Evolutionary conservation across 345 rosid genomes (phyloP).

Genomic region (Boechera divaricarpa): DNA sequence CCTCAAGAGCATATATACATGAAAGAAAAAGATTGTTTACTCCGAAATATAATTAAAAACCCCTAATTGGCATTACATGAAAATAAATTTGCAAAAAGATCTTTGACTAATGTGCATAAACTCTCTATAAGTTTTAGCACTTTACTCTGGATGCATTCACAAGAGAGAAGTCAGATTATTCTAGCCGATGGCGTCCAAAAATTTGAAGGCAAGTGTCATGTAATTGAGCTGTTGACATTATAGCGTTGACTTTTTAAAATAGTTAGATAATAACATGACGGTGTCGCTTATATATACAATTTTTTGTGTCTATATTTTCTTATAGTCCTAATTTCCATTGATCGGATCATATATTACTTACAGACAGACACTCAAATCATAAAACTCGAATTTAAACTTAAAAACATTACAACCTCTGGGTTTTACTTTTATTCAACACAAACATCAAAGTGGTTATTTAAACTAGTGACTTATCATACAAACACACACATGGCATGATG

Average conservation of each 20-base stretch:
- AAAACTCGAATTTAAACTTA: conserved; percentile 9
- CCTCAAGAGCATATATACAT: no score
- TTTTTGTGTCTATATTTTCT: no score
- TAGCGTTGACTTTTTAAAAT: no score
- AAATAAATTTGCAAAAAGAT: no score
- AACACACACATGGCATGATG: background rate
- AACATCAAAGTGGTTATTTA: conserved; percentile 17
- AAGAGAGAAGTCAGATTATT: background rate
- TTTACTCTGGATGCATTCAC: background rate
- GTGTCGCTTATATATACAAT: background rate
- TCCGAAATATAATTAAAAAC: no score
- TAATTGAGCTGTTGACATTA: background rate
- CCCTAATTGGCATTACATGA: no score
- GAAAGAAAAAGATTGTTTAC: no score
- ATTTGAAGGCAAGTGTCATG: background rate
- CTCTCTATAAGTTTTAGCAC: background rate
- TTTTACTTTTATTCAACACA: conserved; percentile 31
- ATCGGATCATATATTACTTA: conserved; percentile 6
- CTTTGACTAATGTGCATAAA: no score
- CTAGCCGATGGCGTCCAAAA: background rate
- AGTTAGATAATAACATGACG: no score
- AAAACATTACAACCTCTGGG: conserved; percentile 7
- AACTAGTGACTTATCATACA: background rate
- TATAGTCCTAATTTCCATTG: background rate
- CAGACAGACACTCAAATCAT: conserved; percentile 24